Evolutionary conservation across 2,329 filamentous ascomycete genomes (phyloP).

Genomic region (Aspergillus aculeatus): DNA sequence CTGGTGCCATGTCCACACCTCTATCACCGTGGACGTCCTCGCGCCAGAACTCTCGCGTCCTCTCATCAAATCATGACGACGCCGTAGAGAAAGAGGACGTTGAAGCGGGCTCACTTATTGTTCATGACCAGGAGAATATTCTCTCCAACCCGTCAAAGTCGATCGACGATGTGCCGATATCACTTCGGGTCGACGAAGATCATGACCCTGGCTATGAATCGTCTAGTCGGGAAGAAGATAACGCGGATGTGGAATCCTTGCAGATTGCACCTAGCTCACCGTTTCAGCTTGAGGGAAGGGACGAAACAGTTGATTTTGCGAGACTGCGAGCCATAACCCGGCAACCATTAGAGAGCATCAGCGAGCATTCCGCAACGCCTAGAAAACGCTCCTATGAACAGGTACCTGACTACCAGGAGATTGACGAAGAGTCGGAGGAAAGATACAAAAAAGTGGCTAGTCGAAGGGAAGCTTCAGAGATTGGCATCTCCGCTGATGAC

Average conservation of each 20-base stretch:
- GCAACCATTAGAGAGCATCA: constrained; percentile 11
- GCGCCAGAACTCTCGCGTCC: constrained; percentile 41
- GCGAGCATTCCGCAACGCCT: constrained; percentile 19
- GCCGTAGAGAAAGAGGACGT: constrained; percentile 16
- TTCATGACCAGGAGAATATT: constrained; percentile 23
- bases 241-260: constrained; percentile 24
- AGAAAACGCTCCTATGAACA: constrained; percentile 25
- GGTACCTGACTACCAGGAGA: constrained; percentile 16
- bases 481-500: constrained; percentile 31
- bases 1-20: constrained; percentile 38
- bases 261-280: constrained; percentile 37
- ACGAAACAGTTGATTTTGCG: constrained; percentile 35
- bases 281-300: constrained; percentile 34
- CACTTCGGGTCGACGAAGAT: constrained; percentile 13
- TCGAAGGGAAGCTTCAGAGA: constrained; percentile 21
- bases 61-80: constrained; percentile 26
- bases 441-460: constrained; percentile 30
- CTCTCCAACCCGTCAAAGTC: constrained; percentile 30
- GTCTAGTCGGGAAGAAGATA: constrained; percentile 17
- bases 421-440: constrained; percentile 14
- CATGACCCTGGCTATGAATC: constrained; percentile 19
- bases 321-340: constrained; percentile 17
- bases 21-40: constrained; percentile 43
- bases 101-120: constrained; percentile 17
- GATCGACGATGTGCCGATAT: constrained; percentile 16